These are phyloP conservation scores for Apiotrichum sp. DNA, from an alignment of 1,284 basidiomycete species.

Conservation along the genomic window DNA sequence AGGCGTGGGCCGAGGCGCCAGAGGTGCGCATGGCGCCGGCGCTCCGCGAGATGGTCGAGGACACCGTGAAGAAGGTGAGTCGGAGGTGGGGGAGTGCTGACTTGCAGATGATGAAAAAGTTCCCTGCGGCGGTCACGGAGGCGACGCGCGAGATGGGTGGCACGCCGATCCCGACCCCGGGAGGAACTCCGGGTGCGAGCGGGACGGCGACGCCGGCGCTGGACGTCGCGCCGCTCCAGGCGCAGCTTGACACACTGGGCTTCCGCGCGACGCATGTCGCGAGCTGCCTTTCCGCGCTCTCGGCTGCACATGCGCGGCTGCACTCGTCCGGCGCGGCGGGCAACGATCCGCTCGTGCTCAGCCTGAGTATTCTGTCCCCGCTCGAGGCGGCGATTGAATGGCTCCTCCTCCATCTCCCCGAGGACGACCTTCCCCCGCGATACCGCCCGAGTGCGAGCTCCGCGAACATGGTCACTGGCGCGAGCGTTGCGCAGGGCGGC, in stretches of 20 bases:
- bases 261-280: conserved; percentile 49
- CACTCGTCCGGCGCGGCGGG: conserved; percentile 20
- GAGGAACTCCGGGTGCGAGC: neutral
- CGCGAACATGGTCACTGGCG: conserved; percentile 54
- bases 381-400: conserved; percentile 52
- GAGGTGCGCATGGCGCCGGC: conserved; percentile 79
- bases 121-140: conserved; percentile 46
- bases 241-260: conserved; percentile 44
- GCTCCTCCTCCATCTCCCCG: conserved; percentile 51
- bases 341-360: conserved; percentile 42
- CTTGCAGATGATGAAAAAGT: conserved; percentile 46
- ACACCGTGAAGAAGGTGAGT: conserved; percentile 69
- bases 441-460: conserved; percentile 65
- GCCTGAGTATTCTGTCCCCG: conserved; percentile 51
- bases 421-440: conserved; percentile 51
- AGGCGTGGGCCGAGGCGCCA: conserved; percentile 61
- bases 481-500: conserved; percentile 53
- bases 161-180: conserved; percentile 1
- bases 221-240: conserved; percentile 28
- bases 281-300: conserved; percentile 38
- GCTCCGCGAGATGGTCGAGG: conserved; percentile 74
- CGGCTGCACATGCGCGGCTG: conserved; percentile 37
- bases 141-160: conserved; percentile 38
- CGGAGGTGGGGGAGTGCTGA: too few relatives aligned
- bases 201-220: conserved; percentile 14